A percentile compares a stretch with the other conserved stretches of the same genome.
phyloP scores from a whole-genome alignment of 2,329 filamentous ascomycete species.

The Leptographium wingfieldii region DNA sequence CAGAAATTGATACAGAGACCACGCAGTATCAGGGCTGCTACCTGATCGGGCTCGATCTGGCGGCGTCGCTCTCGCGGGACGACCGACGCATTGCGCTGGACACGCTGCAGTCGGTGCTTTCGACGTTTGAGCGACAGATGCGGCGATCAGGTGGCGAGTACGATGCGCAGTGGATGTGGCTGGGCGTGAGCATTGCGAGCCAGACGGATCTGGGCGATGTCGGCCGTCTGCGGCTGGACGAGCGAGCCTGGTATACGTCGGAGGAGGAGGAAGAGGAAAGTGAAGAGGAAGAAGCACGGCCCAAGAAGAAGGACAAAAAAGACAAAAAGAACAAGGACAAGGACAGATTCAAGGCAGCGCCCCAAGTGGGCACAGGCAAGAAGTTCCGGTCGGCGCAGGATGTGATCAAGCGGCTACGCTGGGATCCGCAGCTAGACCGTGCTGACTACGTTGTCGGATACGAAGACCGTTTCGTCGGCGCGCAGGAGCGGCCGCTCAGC shows the following conservation, averaged over 20 bases:
- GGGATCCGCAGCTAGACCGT: slow-evolving; percentile 40
- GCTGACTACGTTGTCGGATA: slow-evolving; percentile 46
- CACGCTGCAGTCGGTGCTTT: slow-evolving; percentile 29
- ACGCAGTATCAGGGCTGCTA: slow-evolving; percentile 46
- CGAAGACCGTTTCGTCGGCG: slow-evolving; percentile 45
- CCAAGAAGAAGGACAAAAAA: slow-evolving; percentile 12
- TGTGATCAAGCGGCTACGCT: slow-evolving; percentile 46
- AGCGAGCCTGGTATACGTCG: slow-evolving; percentile 27
- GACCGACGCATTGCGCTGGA: slow-evolving; percentile 29
- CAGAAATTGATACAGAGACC: slow-evolving; percentile 12
- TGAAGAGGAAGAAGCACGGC: slow-evolving; percentile 20
- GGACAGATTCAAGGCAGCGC: slow-evolving; percentile 14
- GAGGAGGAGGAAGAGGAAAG: slow-evolving; percentile 32
- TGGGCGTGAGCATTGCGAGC: slow-evolving; percentile 28
- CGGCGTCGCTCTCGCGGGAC: slow-evolving; percentile 21
- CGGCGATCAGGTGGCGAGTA: slow-evolving; percentile 28
- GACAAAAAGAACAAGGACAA: background rate
- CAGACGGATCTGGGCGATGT: slow-evolving; percentile 23
- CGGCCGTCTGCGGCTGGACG: slow-evolving; percentile 28
- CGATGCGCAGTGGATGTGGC: slow-evolving; percentile 35
- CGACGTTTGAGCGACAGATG: slow-evolving; percentile 36
- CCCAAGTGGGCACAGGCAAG: slow-evolving; percentile 16
- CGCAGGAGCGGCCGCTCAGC: slow-evolving; percentile 38
- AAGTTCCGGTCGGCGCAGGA: slow-evolving; percentile 46
- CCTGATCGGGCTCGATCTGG: slow-evolving; percentile 41